These are phyloP conservation scores for Purpureocillium lavendulum DNA, from an alignment of 2,329 filamentous ascomycete species.

Conservation along the genomic window DNA sequence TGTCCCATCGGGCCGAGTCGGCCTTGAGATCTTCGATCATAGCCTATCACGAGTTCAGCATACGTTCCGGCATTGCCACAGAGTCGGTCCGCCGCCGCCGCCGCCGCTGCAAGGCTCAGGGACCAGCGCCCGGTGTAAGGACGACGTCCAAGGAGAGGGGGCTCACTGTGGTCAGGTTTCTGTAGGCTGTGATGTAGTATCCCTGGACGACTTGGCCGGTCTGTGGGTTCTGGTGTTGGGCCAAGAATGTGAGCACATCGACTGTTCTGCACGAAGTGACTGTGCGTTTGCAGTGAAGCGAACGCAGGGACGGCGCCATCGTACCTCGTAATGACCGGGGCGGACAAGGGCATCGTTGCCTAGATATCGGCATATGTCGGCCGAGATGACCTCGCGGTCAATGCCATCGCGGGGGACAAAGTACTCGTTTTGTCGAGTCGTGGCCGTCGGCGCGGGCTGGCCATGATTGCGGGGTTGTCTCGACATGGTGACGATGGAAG, in stretches of 20 bases:
- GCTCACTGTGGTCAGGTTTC: slow-evolving; percentile 69
- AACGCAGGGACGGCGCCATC: background rate
- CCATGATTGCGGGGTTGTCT: slow-evolving; percentile 29
- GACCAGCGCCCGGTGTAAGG: background rate
- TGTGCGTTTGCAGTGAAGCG: background rate
- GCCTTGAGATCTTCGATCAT: slow-evolving; percentile 57
- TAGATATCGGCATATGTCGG: slow-evolving; percentile 76
- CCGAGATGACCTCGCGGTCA: slow-evolving; percentile 75
- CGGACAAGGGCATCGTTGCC: slow-evolving; percentile 75
- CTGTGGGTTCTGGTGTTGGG: slow-evolving; percentile 36
- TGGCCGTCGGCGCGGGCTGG: slow-evolving; percentile 24
- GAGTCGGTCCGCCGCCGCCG: no score
- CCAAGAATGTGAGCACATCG: background rate
- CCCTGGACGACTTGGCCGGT: slow-evolving; percentile 56
- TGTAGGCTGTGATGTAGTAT: slow-evolving; percentile 72
- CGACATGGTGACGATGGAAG: slow-evolving; percentile 23
- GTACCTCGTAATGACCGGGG: slow-evolving; percentile 66
- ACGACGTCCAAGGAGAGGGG: background rate
- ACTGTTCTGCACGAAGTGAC: background rate
- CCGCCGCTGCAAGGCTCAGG: background rate
- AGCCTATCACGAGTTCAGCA: slow-evolving; percentile 31
- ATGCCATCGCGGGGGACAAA: slow-evolving; percentile 75
- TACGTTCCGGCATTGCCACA: no score
- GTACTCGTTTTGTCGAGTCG: slow-evolving; percentile 63
- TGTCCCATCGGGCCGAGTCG: slow-evolving; percentile 54